Conservation (phyloP, 805 yeast species). For the Wickerhamomyces canadensis region DNA sequence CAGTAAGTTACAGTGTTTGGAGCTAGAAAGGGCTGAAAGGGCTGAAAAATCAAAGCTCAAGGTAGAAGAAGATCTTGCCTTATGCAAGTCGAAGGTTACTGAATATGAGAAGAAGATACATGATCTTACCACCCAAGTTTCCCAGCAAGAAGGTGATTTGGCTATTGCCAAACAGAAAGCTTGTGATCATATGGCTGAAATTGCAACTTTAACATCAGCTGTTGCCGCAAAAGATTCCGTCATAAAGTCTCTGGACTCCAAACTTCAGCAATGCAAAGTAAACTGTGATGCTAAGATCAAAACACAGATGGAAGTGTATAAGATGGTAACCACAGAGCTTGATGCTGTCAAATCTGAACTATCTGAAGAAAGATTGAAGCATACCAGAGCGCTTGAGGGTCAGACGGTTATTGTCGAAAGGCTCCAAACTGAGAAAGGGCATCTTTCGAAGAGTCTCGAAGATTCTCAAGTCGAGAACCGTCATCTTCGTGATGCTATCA, state of each 20-base stretch:
- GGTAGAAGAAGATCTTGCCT: conserved; percentile 2
- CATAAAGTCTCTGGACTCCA: conserved; percentile 11
- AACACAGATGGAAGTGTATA: conserved; percentile 30
- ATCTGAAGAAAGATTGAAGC: conserved; percentile 11
- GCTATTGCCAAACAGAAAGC: no score
- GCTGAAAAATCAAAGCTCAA: conserved; percentile 2
- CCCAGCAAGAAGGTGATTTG: no score
- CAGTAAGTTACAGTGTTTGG: conserved; percentile 15
- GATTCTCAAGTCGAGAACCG: conserved; percentile 19
- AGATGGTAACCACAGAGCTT: conserved; percentile 25
- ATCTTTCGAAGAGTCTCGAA: conserved; percentile 3
- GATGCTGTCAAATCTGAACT: conserved; percentile 20
- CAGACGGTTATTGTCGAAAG: conserved; percentile 1
- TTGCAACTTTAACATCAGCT: conserved; percentile 1
- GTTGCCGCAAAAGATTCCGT: background rate
- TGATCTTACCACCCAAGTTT: no score
- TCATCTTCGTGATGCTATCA: no score
- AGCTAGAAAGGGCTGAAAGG: conserved; percentile 3
- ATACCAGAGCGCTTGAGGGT: conserved; percentile 8
- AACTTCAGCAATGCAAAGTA: conserved; percentile 15
- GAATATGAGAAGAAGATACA: background rate
- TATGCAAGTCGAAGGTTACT: background rate
- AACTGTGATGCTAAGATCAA: conserved; percentile 30
- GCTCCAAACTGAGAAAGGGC: conserved; percentile 17
- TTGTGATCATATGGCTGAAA: background rate